Conservation (phyloP, 495 filamentous ascomycete species). For the Penicillium psychrofluorescens region DNA sequence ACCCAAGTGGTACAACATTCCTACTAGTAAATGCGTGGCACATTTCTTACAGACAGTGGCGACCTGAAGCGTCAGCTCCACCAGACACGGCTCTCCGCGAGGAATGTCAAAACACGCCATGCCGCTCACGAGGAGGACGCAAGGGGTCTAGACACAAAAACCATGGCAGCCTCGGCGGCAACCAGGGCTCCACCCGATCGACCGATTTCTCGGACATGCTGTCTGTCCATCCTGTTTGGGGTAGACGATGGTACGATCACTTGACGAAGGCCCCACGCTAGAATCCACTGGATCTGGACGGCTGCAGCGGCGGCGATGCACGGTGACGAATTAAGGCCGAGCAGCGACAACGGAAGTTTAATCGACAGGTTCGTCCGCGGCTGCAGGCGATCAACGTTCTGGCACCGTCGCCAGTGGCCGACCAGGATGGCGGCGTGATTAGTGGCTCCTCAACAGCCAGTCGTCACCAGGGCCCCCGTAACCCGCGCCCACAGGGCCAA, state of each 20-base stretch:
- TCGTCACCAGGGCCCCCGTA: background rate
- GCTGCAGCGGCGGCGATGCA: background rate
- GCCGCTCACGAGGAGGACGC: slow-evolving; percentile 19
- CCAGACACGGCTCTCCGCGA: slow-evolving; percentile 5
- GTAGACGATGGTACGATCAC: too few relatives aligned
- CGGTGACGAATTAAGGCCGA: background rate
- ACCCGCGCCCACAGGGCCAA: slow-evolving; percentile 5
- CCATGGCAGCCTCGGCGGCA: background rate
- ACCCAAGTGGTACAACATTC: background rate
- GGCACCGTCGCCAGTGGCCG: too few relatives aligned
- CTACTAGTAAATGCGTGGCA: background rate
- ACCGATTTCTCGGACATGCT: too few relatives aligned
- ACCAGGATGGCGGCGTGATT: too few relatives aligned
- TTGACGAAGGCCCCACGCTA: background rate
- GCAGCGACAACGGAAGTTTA: slow-evolving; percentile 3
- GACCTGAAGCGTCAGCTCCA: background rate
- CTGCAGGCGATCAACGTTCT: slow-evolving; percentile 8
- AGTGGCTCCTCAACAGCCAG: slow-evolving; percentile 7
- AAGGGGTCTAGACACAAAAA: slow-evolving; percentile 16
- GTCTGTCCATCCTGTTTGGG: too few relatives aligned
- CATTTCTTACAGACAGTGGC: slow-evolving; percentile 3
- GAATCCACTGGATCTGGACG: background rate
- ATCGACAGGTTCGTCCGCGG: slow-evolving; percentile 17
- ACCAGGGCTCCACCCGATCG: too few relatives aligned
- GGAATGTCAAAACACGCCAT: slow-evolving; percentile 7